Conservation (phyloP, 306 rosid species). For the Corylus heterophylla region DNA sequence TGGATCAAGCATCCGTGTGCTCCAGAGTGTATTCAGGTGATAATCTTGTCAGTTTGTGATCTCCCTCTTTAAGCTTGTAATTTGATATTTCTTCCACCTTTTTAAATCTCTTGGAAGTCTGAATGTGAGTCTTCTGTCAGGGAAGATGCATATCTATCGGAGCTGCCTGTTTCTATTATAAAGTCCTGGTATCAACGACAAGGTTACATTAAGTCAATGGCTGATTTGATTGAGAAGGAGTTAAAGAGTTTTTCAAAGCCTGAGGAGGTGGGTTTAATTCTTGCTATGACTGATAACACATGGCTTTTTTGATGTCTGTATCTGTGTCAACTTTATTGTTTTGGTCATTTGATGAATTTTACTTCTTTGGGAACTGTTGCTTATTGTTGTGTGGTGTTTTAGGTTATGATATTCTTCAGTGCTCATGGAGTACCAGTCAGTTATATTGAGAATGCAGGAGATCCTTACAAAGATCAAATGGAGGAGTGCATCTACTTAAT, state of each 20-base stretch:
- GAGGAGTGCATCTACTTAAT: constrained; percentile 89
- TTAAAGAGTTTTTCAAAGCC: constrained; percentile 64
- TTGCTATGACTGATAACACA: constrained; percentile 17
- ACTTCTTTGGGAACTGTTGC: constrained; percentile 13
- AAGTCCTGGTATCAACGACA: constrained; percentile 91
- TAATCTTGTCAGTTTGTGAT: constrained; percentile 19
- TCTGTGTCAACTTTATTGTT: background rate
- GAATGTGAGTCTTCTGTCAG: constrained; percentile 51
- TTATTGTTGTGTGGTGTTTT: constrained; percentile 7
- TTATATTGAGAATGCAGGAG: constrained; percentile 91
- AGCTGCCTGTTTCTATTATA: constrained; percentile 87
- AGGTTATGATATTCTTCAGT: constrained; percentile 95
- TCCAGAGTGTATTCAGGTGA: constrained; percentile 77
- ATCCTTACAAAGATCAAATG: constrained; percentile 98
- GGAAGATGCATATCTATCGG: constrained; percentile 71
- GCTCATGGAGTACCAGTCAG: constrained; percentile 99
- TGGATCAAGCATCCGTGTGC: constrained; percentile 92
- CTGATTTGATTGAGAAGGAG: constrained; percentile 83
- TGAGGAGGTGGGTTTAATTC: constrained; percentile 59
- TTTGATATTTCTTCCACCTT: constrained; percentile 9
- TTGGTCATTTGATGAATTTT: constrained; percentile 15
- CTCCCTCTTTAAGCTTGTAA: constrained; percentile 16
- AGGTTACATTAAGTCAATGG: constrained; percentile 94
- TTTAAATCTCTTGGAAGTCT: constrained; percentile 30
- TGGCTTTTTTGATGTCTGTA: constrained; percentile 12